phyloP scores from a whole-genome alignment of 2,329 filamentous ascomycete genomes.

The Fonsecaea erecta region DNA sequence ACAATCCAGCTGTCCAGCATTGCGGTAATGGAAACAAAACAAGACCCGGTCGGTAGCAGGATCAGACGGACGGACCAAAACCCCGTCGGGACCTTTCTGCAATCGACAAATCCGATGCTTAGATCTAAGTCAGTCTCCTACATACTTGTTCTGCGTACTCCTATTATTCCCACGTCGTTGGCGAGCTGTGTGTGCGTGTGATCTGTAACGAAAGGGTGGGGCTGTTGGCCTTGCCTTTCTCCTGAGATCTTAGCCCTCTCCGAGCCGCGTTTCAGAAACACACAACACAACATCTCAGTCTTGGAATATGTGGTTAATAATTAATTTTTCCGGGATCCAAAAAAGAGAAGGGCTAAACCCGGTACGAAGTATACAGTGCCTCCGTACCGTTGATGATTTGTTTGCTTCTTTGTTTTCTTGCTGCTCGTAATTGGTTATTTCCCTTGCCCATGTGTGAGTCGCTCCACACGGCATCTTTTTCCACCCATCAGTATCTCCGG shows the following conservation, averaged over 20 bases:
- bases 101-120: background rate
- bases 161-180: background rate
- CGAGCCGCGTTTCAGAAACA: conserved; percentile 1
- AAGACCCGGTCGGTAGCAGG: background rate
- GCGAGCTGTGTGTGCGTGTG: background rate
- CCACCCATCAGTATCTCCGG: background rate
- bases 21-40: background rate
- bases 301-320: no score
- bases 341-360: background rate
- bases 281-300: conserved; percentile 3
- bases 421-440: no score
- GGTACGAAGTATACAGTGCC: no score
- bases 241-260: background rate
- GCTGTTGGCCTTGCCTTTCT: no score
- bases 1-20: no score
- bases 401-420: background rate
- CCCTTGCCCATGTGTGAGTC: no score
- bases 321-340: no score
- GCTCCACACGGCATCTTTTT: no score
- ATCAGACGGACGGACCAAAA: background rate
- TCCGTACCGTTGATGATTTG: no score
- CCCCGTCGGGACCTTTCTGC: background rate
- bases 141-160: background rate
- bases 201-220: background rate
- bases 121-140: background rate